phyloP scores from a whole-genome alignment of 805 yeast genomes.

The Kuraishia capsulata region DNA sequence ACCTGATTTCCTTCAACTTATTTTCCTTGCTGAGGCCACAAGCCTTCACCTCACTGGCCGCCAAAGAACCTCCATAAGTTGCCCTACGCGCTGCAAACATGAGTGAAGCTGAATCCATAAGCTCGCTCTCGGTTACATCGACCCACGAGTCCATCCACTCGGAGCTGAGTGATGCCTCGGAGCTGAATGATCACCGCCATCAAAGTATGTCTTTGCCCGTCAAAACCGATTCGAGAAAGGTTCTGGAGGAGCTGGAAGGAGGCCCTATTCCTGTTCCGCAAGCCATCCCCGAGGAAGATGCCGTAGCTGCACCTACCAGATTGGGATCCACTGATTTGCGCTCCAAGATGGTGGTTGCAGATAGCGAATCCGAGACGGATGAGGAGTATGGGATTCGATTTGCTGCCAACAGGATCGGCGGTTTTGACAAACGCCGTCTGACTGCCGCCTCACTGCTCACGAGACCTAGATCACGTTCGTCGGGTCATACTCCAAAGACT shows the following conservation, averaged over 20 bases:
- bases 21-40: background rate
- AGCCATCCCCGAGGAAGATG: background rate
- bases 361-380: constrained; percentile 5
- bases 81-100: too few species aligned
- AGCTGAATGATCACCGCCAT: constrained; percentile 15
- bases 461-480: constrained; percentile 24
- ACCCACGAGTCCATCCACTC: constrained; percentile 10
- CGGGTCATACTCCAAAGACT: constrained; percentile 23
- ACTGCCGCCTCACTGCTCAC: background rate
- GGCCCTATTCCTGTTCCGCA: background rate
- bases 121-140: constrained; percentile 1
- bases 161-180: constrained; percentile 24
- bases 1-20: background rate
- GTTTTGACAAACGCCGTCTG: background rate
- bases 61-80: background rate
- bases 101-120: background rate
- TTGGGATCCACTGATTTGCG: constrained; percentile 5
- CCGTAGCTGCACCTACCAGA: background rate
- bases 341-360: constrained; percentile 6
- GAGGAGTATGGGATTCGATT: background rate
- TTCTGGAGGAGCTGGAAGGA: background rate
- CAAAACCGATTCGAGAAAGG: constrained; percentile 2
- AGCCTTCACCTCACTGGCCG: background rate
- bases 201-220: constrained; percentile 5
- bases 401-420: background rate